Base-by-base conservation (phyloP, 2,329 filamentous ascomycete genomes). In the Aspergillus novoparasiticus region DNA sequence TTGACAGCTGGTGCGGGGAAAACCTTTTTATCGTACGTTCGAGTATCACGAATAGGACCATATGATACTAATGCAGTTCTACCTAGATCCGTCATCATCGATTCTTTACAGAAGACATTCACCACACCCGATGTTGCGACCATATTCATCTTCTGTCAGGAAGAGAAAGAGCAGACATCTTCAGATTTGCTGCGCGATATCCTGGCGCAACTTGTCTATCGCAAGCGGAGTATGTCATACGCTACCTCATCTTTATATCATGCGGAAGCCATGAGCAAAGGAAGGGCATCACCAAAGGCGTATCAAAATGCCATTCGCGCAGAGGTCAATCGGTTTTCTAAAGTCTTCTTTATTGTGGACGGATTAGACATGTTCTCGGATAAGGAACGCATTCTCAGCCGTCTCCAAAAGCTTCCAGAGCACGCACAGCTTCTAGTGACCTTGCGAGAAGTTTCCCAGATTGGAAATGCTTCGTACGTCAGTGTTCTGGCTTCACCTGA, bases 291-390 rank as follows among this genome's bases (percentile, higher is more conserved):
- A 1, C 43, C 73, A 2, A 76, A 76, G 39, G 59, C 67, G 4
- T 76, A 73, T 32, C 73, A 75, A 58, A 68, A 74, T 62, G 73
- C 74, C 0, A 75, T 76, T 21, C 71, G 73, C 0, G 70, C 74
- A 0, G 74, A 76, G 45, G 63, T 75, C 14, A 73, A 75, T 51
- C 62, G 67, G 0, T 76, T 75, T 14, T 72, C 73, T 0, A 70
- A 69, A 26, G 73, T 75, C 0, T 65, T 75, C 8, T 64, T 76
- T 6, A 45, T 76, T 0, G 67, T 76, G 9, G 74, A 76, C 58
- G 74, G 74, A 14, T 45, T 76, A 0, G 74, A 76, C 39, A 66
- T 69, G 34, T 32, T 69, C 6, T 60, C 68, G 0, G 74, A 76
- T 1, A 75, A 72, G 19, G 74, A 76, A 2, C 68, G 73, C 2